Percentiles rank a stretch among this genome's conserved stretches.
These are phyloP conservation scores for Agastache rugosa DNA, from an alignment of 257 asterid genomes.

Conservation along the genomic window DNA sequence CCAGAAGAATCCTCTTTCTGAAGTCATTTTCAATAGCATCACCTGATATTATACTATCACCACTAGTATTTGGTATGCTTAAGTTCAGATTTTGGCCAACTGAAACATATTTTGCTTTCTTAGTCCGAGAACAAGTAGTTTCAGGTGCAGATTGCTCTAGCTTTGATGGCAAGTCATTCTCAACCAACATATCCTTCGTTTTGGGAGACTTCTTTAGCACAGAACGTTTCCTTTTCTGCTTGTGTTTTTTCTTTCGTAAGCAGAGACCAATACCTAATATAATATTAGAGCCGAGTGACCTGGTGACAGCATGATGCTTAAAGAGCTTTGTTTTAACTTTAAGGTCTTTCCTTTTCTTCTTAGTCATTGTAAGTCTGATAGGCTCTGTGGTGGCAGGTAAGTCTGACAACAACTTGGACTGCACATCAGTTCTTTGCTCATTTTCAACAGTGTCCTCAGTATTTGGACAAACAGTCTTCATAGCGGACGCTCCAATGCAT, in stretches of 20 bases:
- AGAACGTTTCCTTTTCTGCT: slow-evolving; percentile 40
- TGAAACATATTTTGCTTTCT: slow-evolving; percentile 37
- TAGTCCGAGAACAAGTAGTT: slow-evolving; percentile 32
- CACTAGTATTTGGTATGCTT: slow-evolving; percentile 33
- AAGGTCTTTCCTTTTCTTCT: slow-evolving; percentile 32
- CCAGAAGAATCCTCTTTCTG: slow-evolving; percentile 42
- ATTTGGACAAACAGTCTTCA: slow-evolving; percentile 32
- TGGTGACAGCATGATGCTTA: slow-evolving; percentile 45
- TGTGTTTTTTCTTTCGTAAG: slow-evolving; percentile 55
- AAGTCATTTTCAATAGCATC: slow-evolving; percentile 42
- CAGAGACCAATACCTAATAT: slow-evolving; percentile 58
- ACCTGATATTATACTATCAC: slow-evolving; percentile 27
- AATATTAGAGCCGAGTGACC: slow-evolving; percentile 64
- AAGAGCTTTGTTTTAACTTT: slow-evolving; percentile 51
- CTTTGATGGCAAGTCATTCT: slow-evolving; percentile 40
- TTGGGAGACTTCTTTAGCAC: slow-evolving; percentile 33
- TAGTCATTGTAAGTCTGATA: slow-evolving; percentile 28
- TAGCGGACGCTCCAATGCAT: slow-evolving; percentile 40
- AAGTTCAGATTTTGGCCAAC: slow-evolving; percentile 37
- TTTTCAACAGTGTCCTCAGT: slow-evolving; percentile 34
- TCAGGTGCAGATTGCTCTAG: slow-evolving; percentile 51
- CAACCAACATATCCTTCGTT: slow-evolving; percentile 32
- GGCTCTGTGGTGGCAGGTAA: slow-evolving; percentile 28
- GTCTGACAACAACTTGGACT: slow-evolving; percentile 15
- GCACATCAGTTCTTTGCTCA: slow-evolving; percentile 30